Evolutionary conservation across 768 basidiomycete genomes (phyloP), one percentile per base, ranked within the genome.

Genomic region (Boletus pseudo-olivaceus): DNA sequence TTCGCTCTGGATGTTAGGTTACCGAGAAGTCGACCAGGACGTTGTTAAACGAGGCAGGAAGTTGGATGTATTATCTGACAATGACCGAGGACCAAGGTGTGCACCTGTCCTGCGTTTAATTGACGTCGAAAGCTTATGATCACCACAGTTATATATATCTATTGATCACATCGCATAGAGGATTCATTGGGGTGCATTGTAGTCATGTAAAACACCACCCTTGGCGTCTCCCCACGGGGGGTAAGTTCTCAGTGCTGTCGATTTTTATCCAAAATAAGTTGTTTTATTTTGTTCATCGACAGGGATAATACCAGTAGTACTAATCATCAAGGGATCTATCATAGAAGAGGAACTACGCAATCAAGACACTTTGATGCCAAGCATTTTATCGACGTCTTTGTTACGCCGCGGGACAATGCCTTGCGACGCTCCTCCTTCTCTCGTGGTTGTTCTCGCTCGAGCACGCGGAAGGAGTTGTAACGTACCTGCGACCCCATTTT

Each of bases 151-250:
- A 76, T 87, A 9, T 82, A 82, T 10, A 76, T 87, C 51, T 23
- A 23, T 23, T 23, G 23, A 23, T 23, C 23, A 83, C 83, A 3
- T 77, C 79, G 1, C 87, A 88, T 64, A 75, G 78, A 17, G 84
- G 83, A 0, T 76, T 82, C 56, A 81, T 85, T 34, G 76, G 78
- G 51, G 81, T 75, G 0, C 77, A 85, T 59, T 85, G 62, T 66
- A 58, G 2, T 74, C 73, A 23, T 0, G 62, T 81, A n/a, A 78
- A 76, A 0, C 75, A 80, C 15, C 59, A 60, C 1, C 47, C 41
- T 8, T 81, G 77, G 60, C 49, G 62, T 2, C 63, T 85, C 30
- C 77, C 79, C 3, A 84, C 82, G 3, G 85, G 86, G 71, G 84
- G 85, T 84, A 51, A 57, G 76, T 68, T 68, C 20, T 19, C 29